Conservation (phyloP, 2,329 filamentous ascomycete species). For the Pseudocercospora eumusae region DNA sequence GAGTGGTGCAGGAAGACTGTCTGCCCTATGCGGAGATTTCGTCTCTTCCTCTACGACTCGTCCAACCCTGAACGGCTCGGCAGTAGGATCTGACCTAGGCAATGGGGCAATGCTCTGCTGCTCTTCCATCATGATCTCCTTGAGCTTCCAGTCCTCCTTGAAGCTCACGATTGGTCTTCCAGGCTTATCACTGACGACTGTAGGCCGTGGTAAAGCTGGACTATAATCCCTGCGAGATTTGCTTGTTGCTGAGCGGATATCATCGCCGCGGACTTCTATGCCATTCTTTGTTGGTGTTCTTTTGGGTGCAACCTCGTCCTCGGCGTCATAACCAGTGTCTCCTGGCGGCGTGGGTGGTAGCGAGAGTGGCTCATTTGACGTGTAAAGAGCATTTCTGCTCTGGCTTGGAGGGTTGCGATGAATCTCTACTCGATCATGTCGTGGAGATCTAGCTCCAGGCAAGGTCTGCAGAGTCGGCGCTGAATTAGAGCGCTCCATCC, state of each 20-base stretch:
- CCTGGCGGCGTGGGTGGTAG: constrained; percentile 41
- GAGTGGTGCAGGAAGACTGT: constrained; percentile 2
- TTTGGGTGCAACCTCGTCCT: constrained; percentile 50
- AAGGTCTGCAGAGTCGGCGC: constrained; percentile 45
- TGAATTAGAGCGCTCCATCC: constrained; percentile 47
- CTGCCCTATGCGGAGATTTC: background rate
- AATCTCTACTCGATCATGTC: constrained; percentile 66
- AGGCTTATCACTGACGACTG: constrained; percentile 84
- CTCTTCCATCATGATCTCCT: constrained; percentile 70
- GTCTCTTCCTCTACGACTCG: background rate
- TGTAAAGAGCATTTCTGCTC: constrained; percentile 79
- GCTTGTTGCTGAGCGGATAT: constrained; percentile 86
- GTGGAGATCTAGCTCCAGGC: constrained; percentile 29
- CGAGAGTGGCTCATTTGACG: constrained; percentile 59
- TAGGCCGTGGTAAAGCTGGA: constrained; percentile 81
- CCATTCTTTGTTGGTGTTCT: constrained; percentile 56
- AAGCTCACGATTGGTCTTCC: constrained; percentile 98
- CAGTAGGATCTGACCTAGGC: constrained; percentile 11
- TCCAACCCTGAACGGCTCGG: constrained; percentile 4
- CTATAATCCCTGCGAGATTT: constrained; percentile 86
- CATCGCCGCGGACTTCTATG: constrained; percentile 56
- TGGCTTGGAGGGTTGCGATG: constrained; percentile 81
- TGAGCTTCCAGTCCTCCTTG: constrained; percentile 76
- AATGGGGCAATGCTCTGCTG: constrained; percentile 37
- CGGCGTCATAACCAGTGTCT: constrained; percentile 47